Percentiles rank a stretch among this genome's conserved stretches.
Evolutionary conservation across 208 protist species (phyloP).

Genomic region (Giardia muris): DNA sequence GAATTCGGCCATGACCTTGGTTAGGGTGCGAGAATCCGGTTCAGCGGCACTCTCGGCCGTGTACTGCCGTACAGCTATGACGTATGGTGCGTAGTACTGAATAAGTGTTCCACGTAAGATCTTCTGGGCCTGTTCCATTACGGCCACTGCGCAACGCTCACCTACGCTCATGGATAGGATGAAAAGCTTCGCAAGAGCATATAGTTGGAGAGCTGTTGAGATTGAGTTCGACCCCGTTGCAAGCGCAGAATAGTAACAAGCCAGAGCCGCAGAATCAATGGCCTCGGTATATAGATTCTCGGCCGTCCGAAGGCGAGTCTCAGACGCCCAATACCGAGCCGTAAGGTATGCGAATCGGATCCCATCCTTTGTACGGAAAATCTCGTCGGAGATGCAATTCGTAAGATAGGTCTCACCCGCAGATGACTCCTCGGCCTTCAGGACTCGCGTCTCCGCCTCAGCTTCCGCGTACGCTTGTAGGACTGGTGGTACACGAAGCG

Average conservation of each 20-base stretch:
- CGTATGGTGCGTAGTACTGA: constrained; percentile 6
- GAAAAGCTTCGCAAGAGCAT: background rate
- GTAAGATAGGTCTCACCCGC: background rate
- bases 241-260: constrained; percentile 12
- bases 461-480: background rate
- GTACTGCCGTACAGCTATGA: background rate
- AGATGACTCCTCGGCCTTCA: background rate
- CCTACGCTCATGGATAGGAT: background rate
- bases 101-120: background rate
- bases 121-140: background rate
- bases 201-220: background rate
- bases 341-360: background rate
- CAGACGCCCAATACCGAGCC: background rate
- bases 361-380: background rate
- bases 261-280: background rate
- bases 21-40: background rate
- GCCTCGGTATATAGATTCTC: constrained; percentile 4
- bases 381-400: constrained; percentile 5
- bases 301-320: background rate
- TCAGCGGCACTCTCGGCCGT: background rate
- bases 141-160: background rate
- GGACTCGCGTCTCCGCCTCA: background rate
- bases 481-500: background rate
- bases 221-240: background rate
- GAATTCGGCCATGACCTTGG: background rate